Conservation (phyloP, 257 asterid genomes). For the Jasminum sambac region DNA sequence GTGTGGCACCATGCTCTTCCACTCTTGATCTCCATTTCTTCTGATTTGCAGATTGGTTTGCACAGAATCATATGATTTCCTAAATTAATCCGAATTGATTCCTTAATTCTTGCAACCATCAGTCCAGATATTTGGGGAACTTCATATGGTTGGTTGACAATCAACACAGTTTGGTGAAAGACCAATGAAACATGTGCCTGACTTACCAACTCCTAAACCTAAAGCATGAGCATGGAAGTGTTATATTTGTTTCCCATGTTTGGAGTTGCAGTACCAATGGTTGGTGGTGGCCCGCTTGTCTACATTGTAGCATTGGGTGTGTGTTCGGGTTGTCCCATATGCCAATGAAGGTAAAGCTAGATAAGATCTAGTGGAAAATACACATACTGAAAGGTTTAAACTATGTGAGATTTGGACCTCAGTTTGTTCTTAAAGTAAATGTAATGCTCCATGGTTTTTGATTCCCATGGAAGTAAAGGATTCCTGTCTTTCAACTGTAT, state of each 20-base stretch:
- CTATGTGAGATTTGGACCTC: background rate
- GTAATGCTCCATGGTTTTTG: background rate
- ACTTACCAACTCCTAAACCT: background rate
- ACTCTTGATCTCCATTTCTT: constrained; percentile 82
- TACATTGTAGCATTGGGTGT: background rate
- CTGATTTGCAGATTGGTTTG: constrained; percentile 80
- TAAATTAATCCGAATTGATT: background rate
- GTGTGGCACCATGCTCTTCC: constrained; percentile 85
- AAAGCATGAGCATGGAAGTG: background rate
- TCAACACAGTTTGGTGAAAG: background rate
- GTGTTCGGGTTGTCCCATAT: background rate
- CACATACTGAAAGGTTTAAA: background rate
- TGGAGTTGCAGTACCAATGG: background rate
- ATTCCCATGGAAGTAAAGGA: background rate
- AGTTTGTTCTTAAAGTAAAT: background rate
- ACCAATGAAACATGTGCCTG: background rate
- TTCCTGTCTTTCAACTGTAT: background rate
- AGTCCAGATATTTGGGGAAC: background rate
- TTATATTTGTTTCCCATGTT: background rate
- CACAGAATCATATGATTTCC: constrained; percentile 41
- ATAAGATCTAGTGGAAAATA: background rate
- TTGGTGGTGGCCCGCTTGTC: background rate
- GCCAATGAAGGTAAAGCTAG: background rate
- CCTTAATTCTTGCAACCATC: background rate
- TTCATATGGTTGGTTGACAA: background rate